Evolutionary conservation across 768 basidiomycete species (phyloP).

Genomic region (Hebeloma cylindrosporum): DNA sequence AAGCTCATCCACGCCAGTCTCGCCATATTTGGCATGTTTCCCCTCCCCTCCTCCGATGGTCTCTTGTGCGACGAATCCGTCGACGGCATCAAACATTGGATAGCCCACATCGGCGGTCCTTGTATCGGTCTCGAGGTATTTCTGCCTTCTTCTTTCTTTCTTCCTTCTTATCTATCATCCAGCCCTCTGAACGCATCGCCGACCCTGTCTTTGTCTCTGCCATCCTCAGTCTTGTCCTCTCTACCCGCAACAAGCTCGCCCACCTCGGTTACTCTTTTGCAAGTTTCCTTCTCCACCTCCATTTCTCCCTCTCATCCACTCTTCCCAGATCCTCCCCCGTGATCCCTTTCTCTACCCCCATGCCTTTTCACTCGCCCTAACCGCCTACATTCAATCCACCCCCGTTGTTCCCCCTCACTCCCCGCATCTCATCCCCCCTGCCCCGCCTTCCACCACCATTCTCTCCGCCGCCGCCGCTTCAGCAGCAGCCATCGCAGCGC

Average conservation of each 20-base stretch:
- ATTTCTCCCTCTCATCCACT: conserved; percentile 3
- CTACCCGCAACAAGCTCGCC: conserved; percentile 68
- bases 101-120: conserved; percentile 60
- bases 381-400: conserved; percentile 32
- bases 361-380: conserved; percentile 52
- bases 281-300: conserved; percentile 4
- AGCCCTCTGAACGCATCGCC: conserved; percentile 72
- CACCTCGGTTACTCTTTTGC: conserved; percentile 43
- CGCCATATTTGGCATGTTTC: conserved; percentile 66
- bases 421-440: conserved; percentile 20
- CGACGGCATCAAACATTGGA: conserved; percentile 70
- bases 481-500: conserved; percentile 15
- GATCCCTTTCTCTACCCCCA: conserved; percentile 79
- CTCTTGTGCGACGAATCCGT: conserved; percentile 78
- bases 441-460: conserved; percentile 19
- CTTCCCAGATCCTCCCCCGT: conserved; percentile 49
- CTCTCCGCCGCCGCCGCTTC: conserved; percentile 14
- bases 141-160: conserved; percentile 10
- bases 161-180: conserved; percentile 4
- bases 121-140: conserved; percentile 64
- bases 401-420: conserved; percentile 9
- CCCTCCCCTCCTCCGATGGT: conserved; percentile 47
- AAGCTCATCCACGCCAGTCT: conserved; percentile 73
- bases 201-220: conserved; percentile 73
- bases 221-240: conserved; percentile 66